Conservation (phyloP, 2,329 filamentous ascomycete species). For the Stylonectria norvegica region DNA sequence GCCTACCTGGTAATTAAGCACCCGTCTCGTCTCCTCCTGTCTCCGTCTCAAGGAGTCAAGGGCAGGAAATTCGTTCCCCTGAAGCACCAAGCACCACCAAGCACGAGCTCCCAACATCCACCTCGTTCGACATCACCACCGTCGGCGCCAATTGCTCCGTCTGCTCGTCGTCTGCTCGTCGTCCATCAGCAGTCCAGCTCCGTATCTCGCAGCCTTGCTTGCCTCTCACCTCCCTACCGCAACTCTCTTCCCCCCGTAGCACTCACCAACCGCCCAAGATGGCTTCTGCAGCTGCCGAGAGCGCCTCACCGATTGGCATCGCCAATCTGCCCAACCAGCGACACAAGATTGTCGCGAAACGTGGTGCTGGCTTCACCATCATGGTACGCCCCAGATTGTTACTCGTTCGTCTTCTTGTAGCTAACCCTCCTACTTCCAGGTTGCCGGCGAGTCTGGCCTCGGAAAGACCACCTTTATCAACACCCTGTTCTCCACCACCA, state of each 20-base stretch:
- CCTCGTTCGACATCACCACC: slow-evolving; percentile 27
- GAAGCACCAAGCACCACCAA: too few relatives aligned
- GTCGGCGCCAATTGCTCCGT: slow-evolving; percentile 17
- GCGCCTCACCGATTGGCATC: slow-evolving; percentile 68
- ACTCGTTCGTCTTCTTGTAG: slow-evolving; percentile 2
- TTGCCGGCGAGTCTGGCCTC: slow-evolving; percentile 95
- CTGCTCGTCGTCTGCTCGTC: slow-evolving; percentile 15
- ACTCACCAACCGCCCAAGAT: slow-evolving; percentile 40
- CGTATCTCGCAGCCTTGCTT: not conserved
- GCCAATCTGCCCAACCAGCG: slow-evolving; percentile 71
- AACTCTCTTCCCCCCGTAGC: slow-evolving; percentile 6
- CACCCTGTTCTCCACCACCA: slow-evolving; percentile 99
- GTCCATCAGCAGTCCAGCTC: slow-evolving; percentile 4
- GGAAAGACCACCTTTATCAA: slow-evolving; percentile 99
- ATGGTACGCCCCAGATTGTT: slow-evolving; percentile 63
- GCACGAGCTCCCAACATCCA: slow-evolving; percentile 28
- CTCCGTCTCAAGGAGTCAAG: slow-evolving; percentile 22
- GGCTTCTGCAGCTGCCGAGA: slow-evolving; percentile 57
- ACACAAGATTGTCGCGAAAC: slow-evolving; percentile 72
- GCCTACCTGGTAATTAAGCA: too few relatives aligned
- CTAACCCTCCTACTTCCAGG: slow-evolving; percentile 48
- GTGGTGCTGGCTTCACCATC: slow-evolving; percentile 97
- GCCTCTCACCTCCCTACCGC: slow-evolving; percentile 3
- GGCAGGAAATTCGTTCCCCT: slow-evolving; percentile 37
- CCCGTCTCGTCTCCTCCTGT: too few relatives aligned